A percentile compares a stretch with the other conserved stretches of the same genome.
phyloP scores from a whole-genome alignment of 176 grass and related monocot genomes.

The Musa schizocarpa region DNA sequence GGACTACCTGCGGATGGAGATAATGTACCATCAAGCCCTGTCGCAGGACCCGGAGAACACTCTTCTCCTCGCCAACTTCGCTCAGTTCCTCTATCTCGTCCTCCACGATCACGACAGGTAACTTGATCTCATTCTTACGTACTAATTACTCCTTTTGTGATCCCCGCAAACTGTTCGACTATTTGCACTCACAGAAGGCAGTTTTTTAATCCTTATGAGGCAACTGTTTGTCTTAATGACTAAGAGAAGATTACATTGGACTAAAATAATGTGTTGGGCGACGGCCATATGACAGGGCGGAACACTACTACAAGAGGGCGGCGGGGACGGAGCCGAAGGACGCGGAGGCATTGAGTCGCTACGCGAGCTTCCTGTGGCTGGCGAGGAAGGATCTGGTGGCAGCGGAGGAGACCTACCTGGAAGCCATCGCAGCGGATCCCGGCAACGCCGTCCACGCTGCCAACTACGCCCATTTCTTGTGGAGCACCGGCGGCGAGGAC shows the following conservation, averaged over 20 bases:
- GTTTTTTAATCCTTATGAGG: too few relatives aligned
- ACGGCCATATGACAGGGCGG: constrained; percentile 44
- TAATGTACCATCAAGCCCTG: constrained; percentile 52
- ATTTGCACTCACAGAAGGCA: not conserved
- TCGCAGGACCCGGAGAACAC: constrained; percentile 58
- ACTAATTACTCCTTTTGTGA: not conserved
- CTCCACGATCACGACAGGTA: constrained; percentile 71
- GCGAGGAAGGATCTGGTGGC: constrained; percentile 54
- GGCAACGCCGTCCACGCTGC: constrained; percentile 55
- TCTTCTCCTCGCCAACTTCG: constrained; percentile 75
- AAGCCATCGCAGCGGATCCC: constrained; percentile 60
- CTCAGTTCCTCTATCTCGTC: constrained; percentile 69
- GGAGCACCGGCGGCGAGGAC: constrained; percentile 95
- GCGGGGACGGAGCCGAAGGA: constrained; percentile 45
- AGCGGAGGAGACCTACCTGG: constrained; percentile 71
- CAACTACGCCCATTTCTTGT: constrained; percentile 84
- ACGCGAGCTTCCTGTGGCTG: constrained; percentile 81
- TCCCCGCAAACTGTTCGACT: constrained; percentile 22
- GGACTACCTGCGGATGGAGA: constrained; percentile 38
- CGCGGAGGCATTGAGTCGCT: constrained; percentile 59
- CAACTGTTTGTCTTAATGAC: too few relatives aligned
- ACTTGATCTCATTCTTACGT: not conserved
- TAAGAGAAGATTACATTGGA: too few relatives aligned
- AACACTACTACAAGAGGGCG: constrained; percentile 63
- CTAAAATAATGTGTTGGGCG: not conserved